Evolutionary conservation across 2,329 filamentous ascomycete species (phyloP), one percentile per base, ranked within the genome.

Genomic region (Thyridium curvatum): DNA sequence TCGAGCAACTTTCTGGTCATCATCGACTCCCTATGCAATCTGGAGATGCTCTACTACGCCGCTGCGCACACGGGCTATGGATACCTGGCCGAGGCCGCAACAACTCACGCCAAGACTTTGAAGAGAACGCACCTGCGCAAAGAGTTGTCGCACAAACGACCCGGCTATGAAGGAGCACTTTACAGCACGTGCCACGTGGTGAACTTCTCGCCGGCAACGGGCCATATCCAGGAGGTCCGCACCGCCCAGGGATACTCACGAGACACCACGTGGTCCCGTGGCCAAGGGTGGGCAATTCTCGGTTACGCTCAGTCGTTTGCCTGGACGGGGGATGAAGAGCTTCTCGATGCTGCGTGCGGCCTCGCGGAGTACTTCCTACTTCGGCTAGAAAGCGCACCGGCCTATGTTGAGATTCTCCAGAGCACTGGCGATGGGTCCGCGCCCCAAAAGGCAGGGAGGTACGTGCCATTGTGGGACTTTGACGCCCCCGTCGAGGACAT

Each of bases 251-350:
- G 70, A 3, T 66, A 65, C 48, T 46, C 51, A 4, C 60, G 68
- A 35, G 46, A 56, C 12, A 71, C 66, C 1, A 71, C 67, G 1
- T 74, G 71, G 71, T 54, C 62, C 1, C 57, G 71, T 2, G 71
- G 70, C 0, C 70, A 74, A 40, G 64, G 67, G 0, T 74, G 69
- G 69, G 61, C 60, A 0, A 65, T 72, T 8, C 52, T 71, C 32
- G 69, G 69, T 0, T 73, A 68, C 38, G 58, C 67, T 1, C 69
- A 72, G 43, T 67, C 65, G 0, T 72, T 70, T 40, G 54, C 49
- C 17, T 72, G 67, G 66, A 72, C 69, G 0, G 65, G 64, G 13
- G 59, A 68, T 4, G 17, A 41, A 0, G 47, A 39, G 0, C 72
- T 71, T 35, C 51, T 72, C 1, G 44, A 61, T 0, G 66, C 68